These are phyloP conservation scores for Tetrahymena malaccensis DNA, from an alignment of 73 alveolate genomes.

Conservation along the genomic window DNA sequence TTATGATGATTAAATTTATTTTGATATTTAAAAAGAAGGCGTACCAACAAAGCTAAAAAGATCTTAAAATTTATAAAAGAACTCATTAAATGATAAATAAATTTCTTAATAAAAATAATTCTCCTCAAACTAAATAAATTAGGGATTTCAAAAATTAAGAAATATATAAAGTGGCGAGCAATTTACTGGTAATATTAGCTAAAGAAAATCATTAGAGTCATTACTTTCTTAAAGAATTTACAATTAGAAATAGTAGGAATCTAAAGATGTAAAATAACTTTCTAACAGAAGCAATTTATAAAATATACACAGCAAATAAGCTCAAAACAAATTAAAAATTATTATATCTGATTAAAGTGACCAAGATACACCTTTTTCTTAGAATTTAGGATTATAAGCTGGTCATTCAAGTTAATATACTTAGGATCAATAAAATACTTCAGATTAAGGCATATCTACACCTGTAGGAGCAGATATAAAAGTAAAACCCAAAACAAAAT, in stretches of 20 bases:
- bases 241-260: not conserved
- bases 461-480: not conserved
- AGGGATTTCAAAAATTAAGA: not conserved
- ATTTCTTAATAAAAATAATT: not conserved
- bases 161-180: not conserved
- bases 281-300: not conserved
- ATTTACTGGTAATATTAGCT: not conserved
- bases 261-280: not conserved
- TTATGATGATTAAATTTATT: not conserved
- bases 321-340: too few species aligned
- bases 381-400: not conserved
- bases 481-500: not conserved
- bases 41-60: not conserved
- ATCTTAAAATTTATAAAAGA: not conserved
- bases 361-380: not conserved
- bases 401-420: not conserved
- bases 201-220: not conserved
- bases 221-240: not conserved
- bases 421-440: not conserved
- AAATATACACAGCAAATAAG: too few species aligned
- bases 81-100: not conserved
- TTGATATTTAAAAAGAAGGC: not conserved
- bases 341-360: not conserved
- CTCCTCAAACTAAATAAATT: not conserved
- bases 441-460: not conserved